Evolutionary conservation across 2,329 filamentous ascomycete species (phyloP), one percentile per base, ranked within the genome.

Genomic region (Aspergillus nomiae): DNA sequence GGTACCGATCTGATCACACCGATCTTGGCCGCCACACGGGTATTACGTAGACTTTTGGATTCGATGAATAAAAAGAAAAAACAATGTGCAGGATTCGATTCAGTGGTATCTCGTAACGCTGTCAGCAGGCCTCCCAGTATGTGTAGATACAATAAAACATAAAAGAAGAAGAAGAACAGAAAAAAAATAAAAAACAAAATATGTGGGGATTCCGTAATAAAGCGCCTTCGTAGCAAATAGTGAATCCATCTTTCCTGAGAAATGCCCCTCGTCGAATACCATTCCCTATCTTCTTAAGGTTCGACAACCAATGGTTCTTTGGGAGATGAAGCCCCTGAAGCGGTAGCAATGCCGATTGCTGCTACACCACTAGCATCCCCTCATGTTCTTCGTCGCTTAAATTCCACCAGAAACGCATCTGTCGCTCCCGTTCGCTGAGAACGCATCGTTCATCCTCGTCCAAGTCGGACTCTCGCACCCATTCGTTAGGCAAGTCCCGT

Each of bases 181-280:
- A 48, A 21, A 26, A 48, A 28, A 28, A 38, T 50, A 53, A 26
- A 34, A n/a, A 30, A 28, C 2, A n/a, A 51, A 51, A 34, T 5
- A 32, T 51, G 48, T 28, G 48, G 38, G 9, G 38, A 63, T 81
- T 82, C 41, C 77, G 75, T 63, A 74, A 67, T 55, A 82, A 68
- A 46, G 75, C 76, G 4, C 81, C 82, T 68, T 83, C 81, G 60
- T 83, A 83, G 62, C 81, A 84, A 21, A 84, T 77, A 3, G 82
- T 82, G 71, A 84, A 84, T 0, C 82, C 82, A 36, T 81, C 82
- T 69, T 83, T 83, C 0, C 82, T 82, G 26, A 84, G 69, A 59
- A 82, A 82, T 28, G 66, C 19, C 74, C 16, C 82, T 82, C 2
- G 79, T 81, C 3, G 75, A 67, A 64, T 83, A 84, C 63, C 75